These are phyloP conservation scores for Sesbania bispinosa DNA, from an alignment of 306 rosid genomes.

Conservation along the genomic window DNA sequence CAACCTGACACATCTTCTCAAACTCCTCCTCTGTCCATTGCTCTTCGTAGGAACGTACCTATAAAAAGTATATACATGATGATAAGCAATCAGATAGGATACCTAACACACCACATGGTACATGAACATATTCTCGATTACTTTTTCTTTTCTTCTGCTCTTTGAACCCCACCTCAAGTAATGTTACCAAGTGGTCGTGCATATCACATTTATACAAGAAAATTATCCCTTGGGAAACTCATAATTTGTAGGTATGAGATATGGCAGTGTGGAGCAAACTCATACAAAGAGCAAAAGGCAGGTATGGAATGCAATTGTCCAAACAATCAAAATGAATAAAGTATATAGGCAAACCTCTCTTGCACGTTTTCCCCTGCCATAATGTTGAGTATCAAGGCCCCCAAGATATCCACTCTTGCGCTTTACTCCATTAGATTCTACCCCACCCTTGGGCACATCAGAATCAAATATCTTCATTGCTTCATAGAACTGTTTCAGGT, in stretches of 20 bases:
- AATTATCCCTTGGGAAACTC: neutral
- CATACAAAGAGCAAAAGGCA: neutral
- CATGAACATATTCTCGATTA: neutral
- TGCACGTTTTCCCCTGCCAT: constrained; percentile 97
- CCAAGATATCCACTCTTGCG: constrained; percentile 68
- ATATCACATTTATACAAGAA: neutral
- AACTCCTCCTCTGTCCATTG: constrained; percentile 99
- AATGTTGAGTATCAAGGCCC: constrained; percentile 78
- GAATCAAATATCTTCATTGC: constrained; percentile 76
- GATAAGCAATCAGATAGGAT: constrained; percentile 5
- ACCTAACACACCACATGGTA: neutral
- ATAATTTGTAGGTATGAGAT: neutral
- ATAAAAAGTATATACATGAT: constrained; percentile 10
- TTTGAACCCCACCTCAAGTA: neutral
- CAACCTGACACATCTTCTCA: constrained; percentile 92
- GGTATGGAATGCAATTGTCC: neutral
- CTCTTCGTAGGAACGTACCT: constrained; percentile 99
- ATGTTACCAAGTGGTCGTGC: neutral
- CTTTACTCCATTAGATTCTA: constrained; percentile 62
- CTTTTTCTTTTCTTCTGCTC: neutral
- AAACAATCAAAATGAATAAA: constrained; percentile 5
- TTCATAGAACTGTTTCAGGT: constrained; percentile 79
- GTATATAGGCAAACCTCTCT: constrained; percentile 78
- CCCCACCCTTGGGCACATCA: constrained; percentile 65
- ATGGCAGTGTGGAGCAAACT: neutral